Base-by-base conservation (phyloP, 768 basidiomycete genomes). In the Albatrellus ellisii region DNA sequence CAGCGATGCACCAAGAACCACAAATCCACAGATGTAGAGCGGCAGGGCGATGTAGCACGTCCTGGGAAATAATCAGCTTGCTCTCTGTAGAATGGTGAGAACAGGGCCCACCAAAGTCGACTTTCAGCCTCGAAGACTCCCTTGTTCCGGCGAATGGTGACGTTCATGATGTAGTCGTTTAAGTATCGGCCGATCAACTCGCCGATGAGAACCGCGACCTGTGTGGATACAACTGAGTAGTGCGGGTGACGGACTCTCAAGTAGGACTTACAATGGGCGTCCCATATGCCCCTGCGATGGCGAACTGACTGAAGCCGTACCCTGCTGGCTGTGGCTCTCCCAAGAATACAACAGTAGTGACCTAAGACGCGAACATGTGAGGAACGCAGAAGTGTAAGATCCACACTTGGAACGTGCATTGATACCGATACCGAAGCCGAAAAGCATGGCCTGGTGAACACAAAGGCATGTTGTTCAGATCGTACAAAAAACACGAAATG, bases 271-370 rank as follows among this genome's bases (percentile, higher is more conserved):
- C 74, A 31, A 78, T 72, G 0, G 70, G 75, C 1, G 75, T 75
- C 3, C 64, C 70, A 52, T 75, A 75, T 11, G 57, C 61, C 25
- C 70, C 73, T 1, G 77, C 67, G 36, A 73, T 70, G 10, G 65
- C 68, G 40, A 64, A 67, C 42, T 61, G 63, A 24, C 58, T 62
- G 50, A 72, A 70, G 0, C 68, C 74, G 46, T 64, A 79, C 1
- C 72, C 79, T 8, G 66, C 48, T 0, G 75, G 75, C 1, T 62
- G 62, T 0, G 74, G 73, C 3, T 60, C 60, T 4, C 74, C 75
- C 1, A 80, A 57, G 60, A 81, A 81, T 1, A 79, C 74, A 0
- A 71, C 74, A 45, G 73, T 77, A 2, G 78, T 84, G 14, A 75
- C 73, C 71, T 79, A 41, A 41, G 34, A 2, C 33, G n/a, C 11